Base-by-base conservation (phyloP, 2,329 filamentous ascomycete species). In the Diplodia mutila region DNA sequence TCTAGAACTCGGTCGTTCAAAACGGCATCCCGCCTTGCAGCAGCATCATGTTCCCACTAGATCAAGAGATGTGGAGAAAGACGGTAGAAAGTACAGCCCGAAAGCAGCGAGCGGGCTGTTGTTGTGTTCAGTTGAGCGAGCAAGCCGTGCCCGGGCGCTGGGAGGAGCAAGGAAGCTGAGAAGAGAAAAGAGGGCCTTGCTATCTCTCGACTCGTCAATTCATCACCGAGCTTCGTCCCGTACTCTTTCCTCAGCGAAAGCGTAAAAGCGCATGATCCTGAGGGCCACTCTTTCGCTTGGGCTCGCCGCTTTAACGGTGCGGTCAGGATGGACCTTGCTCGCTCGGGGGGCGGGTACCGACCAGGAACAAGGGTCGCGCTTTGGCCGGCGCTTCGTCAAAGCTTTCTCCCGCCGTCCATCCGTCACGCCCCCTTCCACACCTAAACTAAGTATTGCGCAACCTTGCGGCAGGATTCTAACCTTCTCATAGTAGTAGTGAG, bases 1-100 rank as follows among this genome's bases (percentile, higher is more conserved):
- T 59, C 55, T 59, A 59, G 55, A 59, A 59, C 55, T 23, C 27
- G 23, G 57, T 48, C 57, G 16, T 32, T 5, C 16, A 25, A 14
- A 61, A 61, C 57, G 57, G 57, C 57, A 61, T 61, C 57, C 57
- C 25, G 39, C 39, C 39, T 61, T 61, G 27, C 57, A 61, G 57
- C 57, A 27, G 27, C 14, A 3, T n/a, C n/a, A n/a, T n/a, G n/a
- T n/a, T n/a, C n/a, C n/a, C n/a, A n/a, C n/a, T n/a, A n/a, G n/a
- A 49, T 61, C 57, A 11, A 61, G 8, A 27, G 4, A 23, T 48
- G 57, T 48, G 57, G 57, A 32, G 53, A 21, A 37, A 8, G 25
- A 7, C 14, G 29, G 32, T 7, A 21, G 29, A 14, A 37, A 21
- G 34, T n/a, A 16, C 3, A 23, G n/a, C 32, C 32, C 21, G 53